Conservation (phyloP, 73 alveolate genomes). For the Paramecium octaurelia region DNA sequence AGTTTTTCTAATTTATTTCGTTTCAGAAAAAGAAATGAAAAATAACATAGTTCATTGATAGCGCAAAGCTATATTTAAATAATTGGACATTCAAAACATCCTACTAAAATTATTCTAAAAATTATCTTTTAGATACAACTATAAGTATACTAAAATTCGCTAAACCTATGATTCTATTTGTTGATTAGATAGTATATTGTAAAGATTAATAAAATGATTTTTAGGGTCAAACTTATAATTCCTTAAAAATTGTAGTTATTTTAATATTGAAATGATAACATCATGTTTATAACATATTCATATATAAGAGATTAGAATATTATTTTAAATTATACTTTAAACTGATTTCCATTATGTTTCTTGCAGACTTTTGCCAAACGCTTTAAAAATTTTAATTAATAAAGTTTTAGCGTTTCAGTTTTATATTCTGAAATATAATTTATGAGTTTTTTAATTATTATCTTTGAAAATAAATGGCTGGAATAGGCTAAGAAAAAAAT, state of each 20-base stretch:
- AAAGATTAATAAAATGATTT: too few species aligned
- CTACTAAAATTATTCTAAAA: neutral
- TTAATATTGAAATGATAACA: neutral
- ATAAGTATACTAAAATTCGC: neutral
- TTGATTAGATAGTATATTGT: too few species aligned
- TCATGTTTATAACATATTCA: neutral
- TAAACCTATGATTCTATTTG: neutral
- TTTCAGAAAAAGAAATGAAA: neutral
- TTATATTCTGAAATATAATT: too few species aligned
- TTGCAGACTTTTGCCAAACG: neutral
- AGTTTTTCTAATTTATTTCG: too few species aligned
- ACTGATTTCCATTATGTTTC: neutral
- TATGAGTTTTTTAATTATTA: too few species aligned
- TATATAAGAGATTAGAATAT: neutral
- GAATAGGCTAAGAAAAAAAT: neutral
- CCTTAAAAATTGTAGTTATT: neutral
- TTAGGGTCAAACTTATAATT: neutral
- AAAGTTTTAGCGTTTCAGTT: too few species aligned
- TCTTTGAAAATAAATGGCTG: neutral
- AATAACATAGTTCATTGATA: neutral
- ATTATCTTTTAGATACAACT: neutral
- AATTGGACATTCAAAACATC: neutral
- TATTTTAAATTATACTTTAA: too few species aligned
- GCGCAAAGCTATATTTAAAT: neutral
- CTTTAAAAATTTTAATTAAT: too few species aligned